A percentile compares a stretch with the other conserved stretches of the same genome.
Conservation (phyloP, 2,329 filamentous ascomycete genomes). For the Diplodia intermedia region DNA sequence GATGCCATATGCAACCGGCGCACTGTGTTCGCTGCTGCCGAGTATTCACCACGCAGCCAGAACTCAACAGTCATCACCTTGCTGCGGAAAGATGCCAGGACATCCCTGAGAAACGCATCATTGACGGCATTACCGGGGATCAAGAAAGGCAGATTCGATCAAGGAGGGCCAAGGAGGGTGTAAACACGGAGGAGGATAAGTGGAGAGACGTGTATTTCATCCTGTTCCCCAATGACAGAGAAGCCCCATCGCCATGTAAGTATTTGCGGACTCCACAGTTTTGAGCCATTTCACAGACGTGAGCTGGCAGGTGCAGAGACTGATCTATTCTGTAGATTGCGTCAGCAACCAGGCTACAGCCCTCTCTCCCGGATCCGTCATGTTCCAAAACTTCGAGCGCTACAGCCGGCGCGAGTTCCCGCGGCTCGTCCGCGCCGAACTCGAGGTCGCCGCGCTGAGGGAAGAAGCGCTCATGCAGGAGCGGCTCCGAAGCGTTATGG, state of each 20-base stretch:
- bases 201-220: background rate
- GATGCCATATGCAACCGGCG: background rate
- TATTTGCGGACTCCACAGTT: background rate
- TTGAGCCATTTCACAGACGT: background rate
- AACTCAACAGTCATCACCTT: background rate
- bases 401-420: background rate
- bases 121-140: background rate
- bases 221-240: background rate
- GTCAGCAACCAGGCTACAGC: background rate
- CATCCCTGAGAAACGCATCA: background rate
- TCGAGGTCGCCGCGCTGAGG: background rate
- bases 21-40: background rate
- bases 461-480: constrained; percentile 3
- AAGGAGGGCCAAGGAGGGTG: background rate
- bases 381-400: background rate
- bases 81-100: background rate
- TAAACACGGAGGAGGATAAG: background rate
- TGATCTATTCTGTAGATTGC: background rate
- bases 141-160: background rate
- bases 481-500: background rate
- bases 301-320: background rate
- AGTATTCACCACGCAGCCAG: background rate
- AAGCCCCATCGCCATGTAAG: constrained; percentile 2
- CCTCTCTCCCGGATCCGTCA: constrained; percentile 1
- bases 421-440: background rate